Evolutionary conservation across 495 filamentous ascomycete species (phyloP).

Genomic region (Penicillium turbatum): DNA sequence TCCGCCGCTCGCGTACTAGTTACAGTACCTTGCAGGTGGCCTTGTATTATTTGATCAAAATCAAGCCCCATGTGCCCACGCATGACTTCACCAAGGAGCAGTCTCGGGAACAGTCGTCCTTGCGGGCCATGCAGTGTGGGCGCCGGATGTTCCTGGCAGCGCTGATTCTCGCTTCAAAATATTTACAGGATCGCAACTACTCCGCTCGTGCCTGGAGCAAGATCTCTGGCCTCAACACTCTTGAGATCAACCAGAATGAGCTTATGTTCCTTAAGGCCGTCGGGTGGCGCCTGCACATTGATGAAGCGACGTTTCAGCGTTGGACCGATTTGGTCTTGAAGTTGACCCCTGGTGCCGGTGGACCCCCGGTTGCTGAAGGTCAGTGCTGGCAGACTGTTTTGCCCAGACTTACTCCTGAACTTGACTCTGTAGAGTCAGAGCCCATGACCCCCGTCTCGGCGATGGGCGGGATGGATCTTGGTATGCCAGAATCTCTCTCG

Average conservation of each 20-base stretch:
- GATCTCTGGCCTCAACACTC: constrained; percentile 85
- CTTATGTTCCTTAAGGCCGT: constrained; percentile 87
- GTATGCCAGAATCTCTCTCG: constrained; percentile 32
- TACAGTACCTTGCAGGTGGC: constrained; percentile 97
- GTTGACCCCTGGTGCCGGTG: constrained; percentile 60
- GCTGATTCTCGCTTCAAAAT: constrained; percentile 92
- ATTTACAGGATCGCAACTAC: constrained; percentile 95
- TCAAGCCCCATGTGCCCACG: constrained; percentile 83
- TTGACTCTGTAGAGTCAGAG: constrained; percentile 36
- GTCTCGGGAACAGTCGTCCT: constrained; percentile 63
- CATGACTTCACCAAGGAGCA: constrained; percentile 87
- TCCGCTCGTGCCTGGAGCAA: constrained; percentile 97
- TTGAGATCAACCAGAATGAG: constrained; percentile 95
- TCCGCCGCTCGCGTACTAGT: constrained; percentile 89
- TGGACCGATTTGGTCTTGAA: constrained; percentile 90
- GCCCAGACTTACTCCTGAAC: constrained; percentile 69
- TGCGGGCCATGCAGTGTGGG: constrained; percentile 88
- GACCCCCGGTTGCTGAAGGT: constrained; percentile 29
- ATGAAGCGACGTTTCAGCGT: constrained; percentile 78
- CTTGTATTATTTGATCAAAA: constrained; percentile 90
- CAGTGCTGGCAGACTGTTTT: constrained; percentile 72
- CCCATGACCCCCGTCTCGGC: constrained; percentile 30
- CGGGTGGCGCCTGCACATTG: constrained; percentile 91
- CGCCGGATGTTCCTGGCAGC: constrained; percentile 96
- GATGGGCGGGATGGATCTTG: constrained; percentile 29